Evolutionary conservation across 495 filamentous ascomycete genomes (phyloP), one percentile per base, ranked within the genome.

Genomic region (Penicillium mononematosum): DNA sequence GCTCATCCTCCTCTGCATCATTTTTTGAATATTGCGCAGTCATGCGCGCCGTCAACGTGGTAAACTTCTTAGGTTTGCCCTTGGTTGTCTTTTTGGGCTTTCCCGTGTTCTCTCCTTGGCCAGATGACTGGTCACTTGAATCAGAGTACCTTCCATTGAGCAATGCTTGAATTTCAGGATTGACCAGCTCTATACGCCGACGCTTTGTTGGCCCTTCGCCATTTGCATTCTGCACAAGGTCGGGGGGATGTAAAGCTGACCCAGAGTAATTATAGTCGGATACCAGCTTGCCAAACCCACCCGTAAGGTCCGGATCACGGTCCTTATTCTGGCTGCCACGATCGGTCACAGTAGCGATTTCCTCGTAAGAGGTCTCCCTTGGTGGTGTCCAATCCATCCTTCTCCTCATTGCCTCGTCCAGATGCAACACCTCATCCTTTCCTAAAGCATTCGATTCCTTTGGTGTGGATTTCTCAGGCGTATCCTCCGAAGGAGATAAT

Each of bases 11-110:
- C 45, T 67, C 50, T 14, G 32, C 24, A 44, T 61, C 56, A 8
- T 61, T 56, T 4, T 50, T 45, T 20, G 59, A 51, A 68, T 95
- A 96, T n/a, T 84, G 84, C 22, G 88, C 86, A 4, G 86, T 96
- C 24, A 92, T 91, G 44, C 88, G 75, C 50, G 87, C 91, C 2
- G 93, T 98, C 51, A 98, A 86, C 7, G 93, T 98, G 39, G 83
- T 86, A 0, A 86, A 72, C 66, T 90, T 92, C 73, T 88, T 96
- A 59, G 82, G 84, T 29, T 79, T 81, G 17, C 74, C 74, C 79
- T 88, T 73, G 62, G 61, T 58, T 78, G 87, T 69, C 58, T 79
- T 78, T 44, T 63, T 63, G 7, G 59, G 3, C 41, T 55, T 59
- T 16, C 45, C 50, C 11, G 50, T 36, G 19, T 58, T 58, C 12